phyloP scores from a whole-genome alignment of 176 grass and related monocot species.

The Elaeis guineensis region DNA sequence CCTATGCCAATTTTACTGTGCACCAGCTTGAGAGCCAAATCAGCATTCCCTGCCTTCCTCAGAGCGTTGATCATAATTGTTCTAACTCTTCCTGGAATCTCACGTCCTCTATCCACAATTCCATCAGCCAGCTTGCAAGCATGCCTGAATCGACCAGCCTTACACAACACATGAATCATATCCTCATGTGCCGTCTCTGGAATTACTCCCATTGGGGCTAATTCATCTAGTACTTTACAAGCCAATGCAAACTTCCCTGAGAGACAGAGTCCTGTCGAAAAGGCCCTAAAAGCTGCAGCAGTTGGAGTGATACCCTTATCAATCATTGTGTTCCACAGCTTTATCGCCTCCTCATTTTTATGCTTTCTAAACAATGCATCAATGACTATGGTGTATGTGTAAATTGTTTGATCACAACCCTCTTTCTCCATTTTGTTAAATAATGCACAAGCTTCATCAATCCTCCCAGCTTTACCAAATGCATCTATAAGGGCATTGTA shows the following conservation, averaged over 20 bases:
- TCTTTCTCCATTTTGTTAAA: conserved; percentile 74
- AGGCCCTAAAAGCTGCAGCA: conserved; percentile 54
- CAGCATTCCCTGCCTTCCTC: conserved; percentile 80
- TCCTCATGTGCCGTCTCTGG: conserved; percentile 78
- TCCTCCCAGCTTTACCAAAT: conserved; percentile 58
- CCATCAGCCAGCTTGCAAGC: conserved; percentile 89
- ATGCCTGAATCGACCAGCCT: conserved; percentile 70
- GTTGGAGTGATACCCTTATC: conserved; percentile 83
- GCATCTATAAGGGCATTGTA: conserved; percentile 70
- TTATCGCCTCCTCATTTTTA: conserved; percentile 73
- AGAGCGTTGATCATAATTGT: conserved; percentile 90
- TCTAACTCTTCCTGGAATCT: conserved; percentile 75
- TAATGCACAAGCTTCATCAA: conserved; percentile 52
- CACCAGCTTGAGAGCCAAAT: conserved; percentile 68
- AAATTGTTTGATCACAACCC: conserved; percentile 71
- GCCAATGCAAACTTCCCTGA: conserved; percentile 86
- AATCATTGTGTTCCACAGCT: conserved; percentile 78
- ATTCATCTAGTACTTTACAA: conserved; percentile 75
- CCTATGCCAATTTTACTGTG: conserved; percentile 91
- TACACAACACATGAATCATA: conserved; percentile 86
- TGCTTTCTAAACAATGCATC: conserved; percentile 85
- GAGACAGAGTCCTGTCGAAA: conserved; percentile 67
- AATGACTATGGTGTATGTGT: conserved; percentile 76
- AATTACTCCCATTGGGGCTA: conserved; percentile 78
- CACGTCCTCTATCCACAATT: conserved; percentile 66